phyloP scores from a whole-genome alignment of 2,329 filamentous ascomycete genomes.

The Aspergillus piperis region DNA sequence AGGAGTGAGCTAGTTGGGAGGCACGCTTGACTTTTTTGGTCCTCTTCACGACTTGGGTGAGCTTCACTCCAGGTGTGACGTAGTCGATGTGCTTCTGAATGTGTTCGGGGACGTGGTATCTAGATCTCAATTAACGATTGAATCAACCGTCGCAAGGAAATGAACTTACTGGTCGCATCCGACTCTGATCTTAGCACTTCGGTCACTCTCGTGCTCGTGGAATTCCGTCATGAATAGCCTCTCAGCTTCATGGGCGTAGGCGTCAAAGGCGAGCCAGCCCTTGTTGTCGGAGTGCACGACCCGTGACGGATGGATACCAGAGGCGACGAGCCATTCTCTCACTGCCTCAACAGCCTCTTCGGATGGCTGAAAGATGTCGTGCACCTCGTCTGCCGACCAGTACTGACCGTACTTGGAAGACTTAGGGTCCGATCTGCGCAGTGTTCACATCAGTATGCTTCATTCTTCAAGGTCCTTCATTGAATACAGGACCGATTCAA shows the following conservation, averaged over 20 bases:
- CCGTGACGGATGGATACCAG: constrained; percentile 53
- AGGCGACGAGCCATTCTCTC: constrained; percentile 55
- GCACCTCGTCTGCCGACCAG: constrained; percentile 47
- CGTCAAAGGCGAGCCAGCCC: constrained; percentile 58
- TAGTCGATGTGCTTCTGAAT: constrained; percentile 56
- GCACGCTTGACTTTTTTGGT: constrained; percentile 23
- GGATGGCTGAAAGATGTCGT: constrained; percentile 45
- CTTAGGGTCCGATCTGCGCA: constrained; percentile 40
- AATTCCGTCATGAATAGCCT: constrained; percentile 56
- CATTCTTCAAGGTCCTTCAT: not conserved
- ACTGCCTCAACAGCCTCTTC: constrained; percentile 53
- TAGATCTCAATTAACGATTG: not conserved
- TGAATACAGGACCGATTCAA: not conserved
- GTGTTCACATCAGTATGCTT: not conserved
- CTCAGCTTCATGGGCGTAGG: constrained; percentile 57
- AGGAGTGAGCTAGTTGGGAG: constrained; percentile 20
- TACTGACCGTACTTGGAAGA: constrained; percentile 47
- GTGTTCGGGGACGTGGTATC: constrained; percentile 53
- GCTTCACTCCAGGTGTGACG: constrained; percentile 57
- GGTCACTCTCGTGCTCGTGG: constrained; percentile 51
- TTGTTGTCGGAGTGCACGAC: constrained; percentile 54
- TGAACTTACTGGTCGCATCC: constrained; percentile 41
- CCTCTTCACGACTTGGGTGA: constrained; percentile 39
- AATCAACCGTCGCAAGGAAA: fast-evolving
- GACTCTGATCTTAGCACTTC: constrained; percentile 31